Percentiles rank a stretch among this genome's conserved stretches.
phyloP scores from a whole-genome alignment of 1,139 yeast genomes.

The Spencermartinsiella ligniputridi region DNA sequence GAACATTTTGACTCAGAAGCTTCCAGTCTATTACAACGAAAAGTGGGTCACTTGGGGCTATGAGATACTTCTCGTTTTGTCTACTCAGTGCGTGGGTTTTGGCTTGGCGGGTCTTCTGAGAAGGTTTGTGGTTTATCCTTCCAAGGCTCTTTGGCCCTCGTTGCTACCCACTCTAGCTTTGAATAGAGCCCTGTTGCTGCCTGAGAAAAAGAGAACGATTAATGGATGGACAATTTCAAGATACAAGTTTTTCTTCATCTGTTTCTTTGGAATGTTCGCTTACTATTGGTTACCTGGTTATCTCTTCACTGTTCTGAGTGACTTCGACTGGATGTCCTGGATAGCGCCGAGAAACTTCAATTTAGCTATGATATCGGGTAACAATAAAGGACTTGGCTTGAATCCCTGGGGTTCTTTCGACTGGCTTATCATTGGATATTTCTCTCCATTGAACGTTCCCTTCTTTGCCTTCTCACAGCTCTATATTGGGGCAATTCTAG shows the following conservation, averaged over 20 bases:
- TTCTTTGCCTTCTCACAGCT: constrained; percentile 43
- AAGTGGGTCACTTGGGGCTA: constrained; percentile 48
- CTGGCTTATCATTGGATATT: constrained; percentile 41
- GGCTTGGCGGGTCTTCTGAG: constrained; percentile 62
- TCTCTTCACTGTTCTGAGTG: constrained; percentile 45
- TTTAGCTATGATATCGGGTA: constrained; percentile 54
- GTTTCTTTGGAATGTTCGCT: constrained; percentile 39
- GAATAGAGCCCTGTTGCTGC: constrained; percentile 47
- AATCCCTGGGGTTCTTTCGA: constrained; percentile 52
- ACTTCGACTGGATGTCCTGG: constrained; percentile 63
- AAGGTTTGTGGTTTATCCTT: constrained; percentile 55
- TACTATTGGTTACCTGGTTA: constrained; percentile 58
- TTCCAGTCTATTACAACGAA: constrained; percentile 37
- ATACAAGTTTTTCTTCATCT: constrained; percentile 42
- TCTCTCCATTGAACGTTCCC: constrained; percentile 36
- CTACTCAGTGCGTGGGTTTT: constrained; percentile 58
- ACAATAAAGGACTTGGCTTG: constrained; percentile 47
- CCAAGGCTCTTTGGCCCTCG: constrained; percentile 54
- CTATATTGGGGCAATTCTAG: constrained; percentile 40
- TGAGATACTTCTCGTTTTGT: constrained; percentile 46
- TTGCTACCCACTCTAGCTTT: constrained; percentile 52
- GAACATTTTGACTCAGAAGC: constrained; percentile 25
- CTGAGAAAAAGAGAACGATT: constrained; percentile 28
- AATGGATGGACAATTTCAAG: constrained; percentile 51
- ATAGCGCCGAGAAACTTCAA: constrained; percentile 51